phyloP scores from a whole-genome alignment of 129 eudicot genomes.

The Helianthus tuberosus region DNA sequence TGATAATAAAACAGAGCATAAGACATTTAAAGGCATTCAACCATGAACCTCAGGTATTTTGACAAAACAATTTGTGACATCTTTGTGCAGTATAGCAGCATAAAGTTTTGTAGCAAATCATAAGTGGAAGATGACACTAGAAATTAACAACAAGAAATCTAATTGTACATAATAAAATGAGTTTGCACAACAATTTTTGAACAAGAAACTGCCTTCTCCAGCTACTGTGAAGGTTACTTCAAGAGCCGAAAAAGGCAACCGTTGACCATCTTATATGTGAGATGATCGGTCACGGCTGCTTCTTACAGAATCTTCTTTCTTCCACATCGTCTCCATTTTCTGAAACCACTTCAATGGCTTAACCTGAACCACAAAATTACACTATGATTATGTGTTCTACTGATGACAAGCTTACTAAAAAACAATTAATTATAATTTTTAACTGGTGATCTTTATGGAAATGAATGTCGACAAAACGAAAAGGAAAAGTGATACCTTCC shows the following conservation, averaged over 20 bases:
- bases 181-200: constrained; percentile 19
- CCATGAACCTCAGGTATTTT: constrained; percentile 4
- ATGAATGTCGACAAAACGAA: constrained; percentile 6
- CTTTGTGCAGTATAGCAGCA: constrained; percentile 6
- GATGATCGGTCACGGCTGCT: constrained; percentile 60
- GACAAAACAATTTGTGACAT: constrained; percentile 10
- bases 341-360: constrained; percentile 68
- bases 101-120: constrained; percentile 14
- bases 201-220: constrained; percentile 6
- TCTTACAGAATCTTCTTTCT: constrained; percentile 54
- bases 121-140: constrained; percentile 7
- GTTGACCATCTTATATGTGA: constrained; percentile 29
- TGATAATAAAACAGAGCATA: not conserved
- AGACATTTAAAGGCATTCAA: constrained; percentile 7
- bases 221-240: not conserved
- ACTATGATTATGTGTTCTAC: constrained; percentile 13
- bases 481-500: constrained; percentile 63
- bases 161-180: not conserved
- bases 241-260: not conserved
- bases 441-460: not conserved
- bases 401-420: not conserved
- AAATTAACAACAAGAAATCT: constrained; percentile 19
- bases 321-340: constrained; percentile 61
- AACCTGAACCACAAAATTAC: constrained; percentile 49
- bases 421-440: not conserved